These are phyloP conservation scores for Podochytrium sp. DNA, from an alignment of 192 early-diverging fungal genomes.

Conservation along the genomic window DNA sequence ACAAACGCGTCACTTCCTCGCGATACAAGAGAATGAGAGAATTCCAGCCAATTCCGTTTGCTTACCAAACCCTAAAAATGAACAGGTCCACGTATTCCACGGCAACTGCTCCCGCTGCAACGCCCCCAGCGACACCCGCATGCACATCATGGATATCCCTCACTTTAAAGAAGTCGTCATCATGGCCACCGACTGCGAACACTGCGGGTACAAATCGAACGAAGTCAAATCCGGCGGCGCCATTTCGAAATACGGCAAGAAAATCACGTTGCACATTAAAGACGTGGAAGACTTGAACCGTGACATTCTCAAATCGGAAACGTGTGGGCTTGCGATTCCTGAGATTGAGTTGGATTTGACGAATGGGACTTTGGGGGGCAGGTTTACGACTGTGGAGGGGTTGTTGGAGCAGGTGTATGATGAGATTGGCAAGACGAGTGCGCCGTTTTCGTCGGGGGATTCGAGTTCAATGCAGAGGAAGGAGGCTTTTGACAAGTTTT, in stretches of 20 bases:
- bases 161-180: constrained; percentile 96
- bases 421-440: constrained; percentile 66
- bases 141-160: constrained; percentile 73
- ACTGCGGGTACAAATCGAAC: constrained; percentile 93
- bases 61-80: no score
- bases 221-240: constrained; percentile 95
- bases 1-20: no score
- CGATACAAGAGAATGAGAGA: background rate
- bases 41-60: constrained; percentile 39
- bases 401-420: constrained; percentile 86
- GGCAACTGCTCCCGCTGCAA: constrained; percentile 87
- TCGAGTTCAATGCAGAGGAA: constrained; percentile 58
- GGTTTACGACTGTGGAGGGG: constrained; percentile 96
- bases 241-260: constrained; percentile 74
- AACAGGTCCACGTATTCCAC: constrained; percentile 67
- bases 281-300: constrained; percentile 87
- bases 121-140: constrained; percentile 77
- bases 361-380: constrained; percentile 88
- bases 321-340: constrained; percentile 86
- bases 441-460: constrained; percentile 77
- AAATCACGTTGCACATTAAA: constrained; percentile 80
- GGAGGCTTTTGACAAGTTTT: constrained; percentile 66
- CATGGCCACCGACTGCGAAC: constrained; percentile 90
- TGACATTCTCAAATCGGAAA: constrained; percentile 93
- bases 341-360: constrained; percentile 87